Conservation (phyloP, 2,329 filamentous ascomycete species). For the Fusarium begoniae region DNA sequence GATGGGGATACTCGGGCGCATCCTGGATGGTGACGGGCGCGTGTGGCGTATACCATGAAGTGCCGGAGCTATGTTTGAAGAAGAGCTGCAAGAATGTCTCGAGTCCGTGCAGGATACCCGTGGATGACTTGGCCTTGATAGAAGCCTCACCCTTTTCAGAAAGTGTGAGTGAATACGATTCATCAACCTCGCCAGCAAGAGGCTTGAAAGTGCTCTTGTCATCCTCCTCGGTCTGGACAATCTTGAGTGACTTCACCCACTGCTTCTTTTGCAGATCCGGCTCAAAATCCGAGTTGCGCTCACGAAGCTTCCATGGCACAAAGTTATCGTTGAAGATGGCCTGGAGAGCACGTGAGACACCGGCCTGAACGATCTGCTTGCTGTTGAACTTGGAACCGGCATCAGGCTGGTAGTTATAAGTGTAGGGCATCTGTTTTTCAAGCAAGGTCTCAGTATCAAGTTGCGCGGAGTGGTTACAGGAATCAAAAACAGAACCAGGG, state of each 20-base stretch:
- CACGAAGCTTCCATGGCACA: conserved; percentile 81
- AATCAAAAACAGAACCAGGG: conserved; percentile 39
- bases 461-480: conserved; percentile 24
- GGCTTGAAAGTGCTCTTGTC: conserved; percentile 69
- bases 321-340: conserved; percentile 75
- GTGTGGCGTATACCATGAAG: conserved; percentile 71
- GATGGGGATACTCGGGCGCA: conserved; percentile 76
- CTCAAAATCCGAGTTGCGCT: conserved; percentile 71
- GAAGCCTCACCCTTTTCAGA: conserved; percentile 65
- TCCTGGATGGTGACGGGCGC: conserved; percentile 80
- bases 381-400: conserved; percentile 54
- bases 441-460: conserved; percentile 47
- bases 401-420: conserved; percentile 54
- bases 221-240: conserved; percentile 64
- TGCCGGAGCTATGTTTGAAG: conserved; percentile 71
- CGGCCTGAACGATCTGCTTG: conserved; percentile 64
- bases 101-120: conserved; percentile 76
- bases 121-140: conserved; percentile 72
- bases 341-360: conserved; percentile 66
- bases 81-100: conserved; percentile 84
- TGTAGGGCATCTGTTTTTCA: conserved; percentile 58
- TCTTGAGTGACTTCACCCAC: conserved; percentile 67
- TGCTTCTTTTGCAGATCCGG: conserved; percentile 58
- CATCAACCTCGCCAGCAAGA: conserved; percentile 71
- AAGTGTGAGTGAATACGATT: conserved; percentile 77